Percentiles rank a stretch among this genome's conserved stretches.
These are phyloP conservation scores for Mortierella sp. DNA, from an alignment of 371 early-diverging fungal species.

Conservation along the genomic window DNA sequence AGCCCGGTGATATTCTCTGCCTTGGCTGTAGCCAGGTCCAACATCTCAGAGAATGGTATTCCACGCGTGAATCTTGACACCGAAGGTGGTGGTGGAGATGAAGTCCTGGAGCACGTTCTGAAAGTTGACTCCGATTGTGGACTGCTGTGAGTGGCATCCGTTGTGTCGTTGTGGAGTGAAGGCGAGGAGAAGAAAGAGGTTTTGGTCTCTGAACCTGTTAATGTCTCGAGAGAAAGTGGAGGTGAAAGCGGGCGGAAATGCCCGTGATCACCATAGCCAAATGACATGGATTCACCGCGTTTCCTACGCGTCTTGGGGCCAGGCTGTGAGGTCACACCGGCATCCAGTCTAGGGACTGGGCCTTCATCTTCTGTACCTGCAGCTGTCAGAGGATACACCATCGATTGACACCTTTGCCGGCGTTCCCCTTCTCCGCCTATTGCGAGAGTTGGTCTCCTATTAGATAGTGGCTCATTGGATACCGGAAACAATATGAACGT, in stretches of 20 bases:
- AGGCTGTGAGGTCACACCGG: no score
- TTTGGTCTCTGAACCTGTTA: background rate
- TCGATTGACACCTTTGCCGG: slow-evolving; percentile 29
- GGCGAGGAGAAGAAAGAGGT: slow-evolving; percentile 28
- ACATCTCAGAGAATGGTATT: slow-evolving; percentile 36
- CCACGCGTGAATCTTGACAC: slow-evolving; percentile 5
- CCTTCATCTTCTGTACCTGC: slow-evolving; percentile 8
- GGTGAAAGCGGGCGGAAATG: slow-evolving; percentile 2
- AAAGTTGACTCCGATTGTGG: background rate
- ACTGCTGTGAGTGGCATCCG: background rate
- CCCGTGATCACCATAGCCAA: background rate
- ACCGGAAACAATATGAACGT: no score
- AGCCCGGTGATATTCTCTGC: slow-evolving; percentile 50
- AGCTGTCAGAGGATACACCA: slow-evolving; percentile 9
- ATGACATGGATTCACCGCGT: slow-evolving; percentile 25
- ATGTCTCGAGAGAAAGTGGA: slow-evolving; percentile 9
- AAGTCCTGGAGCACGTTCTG: slow-evolving; percentile 14
- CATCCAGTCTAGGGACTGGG: background rate
- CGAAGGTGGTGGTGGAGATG: slow-evolving; percentile 13
- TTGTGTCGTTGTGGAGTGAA: background rate
- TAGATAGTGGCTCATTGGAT: background rate
- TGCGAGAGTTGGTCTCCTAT: background rate
- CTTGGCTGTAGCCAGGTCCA: slow-evolving; percentile 47
- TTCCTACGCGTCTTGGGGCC: slow-evolving; percentile 1
- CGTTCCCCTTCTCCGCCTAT: background rate